phyloP scores from a whole-genome alignment of 805 yeast species.

The Isabelozyma pseudorhagii region DNA sequence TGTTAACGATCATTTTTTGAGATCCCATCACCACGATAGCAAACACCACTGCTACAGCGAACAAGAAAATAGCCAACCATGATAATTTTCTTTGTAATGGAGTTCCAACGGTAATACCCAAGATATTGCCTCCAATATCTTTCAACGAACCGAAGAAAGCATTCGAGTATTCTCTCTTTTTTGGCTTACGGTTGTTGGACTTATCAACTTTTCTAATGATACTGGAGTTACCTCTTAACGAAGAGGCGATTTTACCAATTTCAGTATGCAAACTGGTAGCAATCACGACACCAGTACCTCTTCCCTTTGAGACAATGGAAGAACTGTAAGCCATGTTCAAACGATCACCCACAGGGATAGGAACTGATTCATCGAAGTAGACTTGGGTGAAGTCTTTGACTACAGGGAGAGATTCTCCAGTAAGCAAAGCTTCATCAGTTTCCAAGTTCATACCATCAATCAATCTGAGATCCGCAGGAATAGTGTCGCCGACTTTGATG shows the following conservation, averaged over 20 bases:
- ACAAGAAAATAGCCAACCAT: slow-evolving; percentile 49
- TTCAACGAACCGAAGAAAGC: slow-evolving; percentile 35
- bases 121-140: slow-evolving; percentile 42
- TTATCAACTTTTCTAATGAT: slow-evolving; percentile 31
- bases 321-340: slow-evolving; percentile 33
- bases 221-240: slow-evolving; percentile 21
- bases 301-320: slow-evolving; percentile 40
- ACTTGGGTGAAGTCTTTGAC: slow-evolving; percentile 29
- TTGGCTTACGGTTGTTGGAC: slow-evolving; percentile 32
- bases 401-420: slow-evolving; percentile 37
- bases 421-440: slow-evolving; percentile 44
- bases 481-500: slow-evolving; percentile 38
- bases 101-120: slow-evolving; percentile 47
- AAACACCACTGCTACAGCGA: slow-evolving; percentile 42
- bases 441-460: slow-evolving; percentile 33
- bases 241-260: slow-evolving; percentile 39
- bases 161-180: slow-evolving; percentile 31
- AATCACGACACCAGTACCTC: slow-evolving; percentile 38
- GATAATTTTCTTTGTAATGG: slow-evolving; percentile 44
- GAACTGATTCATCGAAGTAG: slow-evolving; percentile 34
- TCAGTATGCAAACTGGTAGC: slow-evolving; percentile 39
- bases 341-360: slow-evolving; percentile 36
- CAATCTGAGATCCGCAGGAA: slow-evolving; percentile 43
- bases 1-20: slow-evolving; percentile 29
- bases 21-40: slow-evolving; percentile 39